phyloP scores from a whole-genome alignment of 106 monocot genomes.

The Cymbidium sinense region DNA sequence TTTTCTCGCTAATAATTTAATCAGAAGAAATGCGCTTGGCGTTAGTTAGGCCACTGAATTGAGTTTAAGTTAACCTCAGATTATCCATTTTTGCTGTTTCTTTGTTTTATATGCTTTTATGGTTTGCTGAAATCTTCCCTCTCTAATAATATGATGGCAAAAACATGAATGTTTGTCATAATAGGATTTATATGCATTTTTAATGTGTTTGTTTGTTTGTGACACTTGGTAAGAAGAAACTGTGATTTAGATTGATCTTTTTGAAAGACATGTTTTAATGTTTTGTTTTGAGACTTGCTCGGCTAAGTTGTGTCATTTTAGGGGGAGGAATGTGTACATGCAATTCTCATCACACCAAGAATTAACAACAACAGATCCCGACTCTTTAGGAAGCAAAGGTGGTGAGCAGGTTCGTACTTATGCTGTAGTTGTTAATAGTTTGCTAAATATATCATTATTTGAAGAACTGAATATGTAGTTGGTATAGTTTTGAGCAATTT shows the following conservation, averaged over 20 bases:
- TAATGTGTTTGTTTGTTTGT: not conserved
- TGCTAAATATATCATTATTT: not conserved
- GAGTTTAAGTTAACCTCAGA: not conserved
- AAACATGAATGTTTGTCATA: not conserved
- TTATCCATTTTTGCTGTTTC: not conserved
- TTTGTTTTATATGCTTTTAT: not conserved
- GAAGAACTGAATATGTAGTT: not conserved
- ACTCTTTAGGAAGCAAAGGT: constrained; percentile 44
- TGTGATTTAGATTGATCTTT: not conserved
- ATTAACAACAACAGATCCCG: constrained; percentile 59
- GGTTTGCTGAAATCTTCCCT: not conserved
- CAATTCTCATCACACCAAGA: constrained; percentile 90
- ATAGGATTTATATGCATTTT: not conserved
- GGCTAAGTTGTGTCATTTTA: constrained; percentile 10
- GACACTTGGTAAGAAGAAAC: not conserved
- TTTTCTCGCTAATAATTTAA: not conserved
- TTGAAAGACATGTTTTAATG: not conserved
- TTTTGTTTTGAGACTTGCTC: not conserved
- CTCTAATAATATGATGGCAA: not conserved
- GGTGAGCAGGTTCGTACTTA: constrained; percentile 49
- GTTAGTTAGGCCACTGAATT: not conserved
- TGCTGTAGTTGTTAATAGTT: not conserved
- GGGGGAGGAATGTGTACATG: constrained; percentile 80
- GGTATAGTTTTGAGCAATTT: not conserved
- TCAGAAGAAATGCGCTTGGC: not conserved